Evolutionary conservation across 164 flowering plant genomes (phyloP), one percentile per base, ranked within the genome.

Genomic region (Chloranthus sessilifolius): DNA sequence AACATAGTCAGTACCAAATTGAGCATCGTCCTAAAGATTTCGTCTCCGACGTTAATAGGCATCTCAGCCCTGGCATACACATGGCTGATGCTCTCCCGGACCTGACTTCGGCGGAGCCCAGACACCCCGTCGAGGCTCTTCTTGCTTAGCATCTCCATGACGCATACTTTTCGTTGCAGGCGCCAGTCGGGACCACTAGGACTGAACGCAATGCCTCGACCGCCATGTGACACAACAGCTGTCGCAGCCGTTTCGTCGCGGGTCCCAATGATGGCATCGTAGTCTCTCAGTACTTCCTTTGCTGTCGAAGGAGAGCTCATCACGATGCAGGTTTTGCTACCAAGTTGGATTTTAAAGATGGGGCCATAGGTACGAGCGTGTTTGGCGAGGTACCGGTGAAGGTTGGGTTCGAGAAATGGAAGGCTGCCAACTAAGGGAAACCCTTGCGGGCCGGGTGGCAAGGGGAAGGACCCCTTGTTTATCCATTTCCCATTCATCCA

Each of bases 371-470:
- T 23, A 4, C 12, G 5, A 16, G 65, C 50, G 3, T 58, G 23
- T 12, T 22, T 19, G 22, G 59, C 52, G 12, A 63, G 59, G 50
- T 29, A 39, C 6, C 5, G 6, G 19, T 59, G 56, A 35, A 64
- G 62, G 14, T 74, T 55, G 0, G 73, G 68, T 19, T 70, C 61
- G 1, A 72, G 66, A 25, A 58, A 74, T 0, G 52, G 72, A 23
- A 77, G 71, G 63, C 65, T 57, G 0, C 82, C 82, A 0, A 77
- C 28, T 5, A 77, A 5, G 17, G 82, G 82, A 12, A 74, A 38
- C 22, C 71, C 69, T 11, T 34, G 45, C 1, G 82, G 79, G 26
- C 82, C 76, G 0, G 79, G 82, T 3, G 75, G 76, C 17, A 65
- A 24, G n/a, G n/a, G 22, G 52, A 71, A 2, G 56, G 59, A 3